Evolutionary conservation across 1,139 yeast genomes (phyloP).

Genomic region (Candida albicans): DNA sequence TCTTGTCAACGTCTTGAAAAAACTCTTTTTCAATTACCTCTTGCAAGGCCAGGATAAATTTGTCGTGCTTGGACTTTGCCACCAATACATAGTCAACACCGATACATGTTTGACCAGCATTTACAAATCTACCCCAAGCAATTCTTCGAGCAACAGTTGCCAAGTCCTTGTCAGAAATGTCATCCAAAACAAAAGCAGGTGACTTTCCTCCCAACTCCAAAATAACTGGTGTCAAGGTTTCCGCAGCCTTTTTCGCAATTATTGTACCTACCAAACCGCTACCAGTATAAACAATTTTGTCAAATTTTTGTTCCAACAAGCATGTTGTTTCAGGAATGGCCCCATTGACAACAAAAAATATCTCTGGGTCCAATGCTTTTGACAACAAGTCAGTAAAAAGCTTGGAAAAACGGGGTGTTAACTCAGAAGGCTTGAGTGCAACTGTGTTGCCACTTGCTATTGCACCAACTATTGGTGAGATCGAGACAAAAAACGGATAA

Average conservation of each 20-base stretch:
- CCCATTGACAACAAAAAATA: conserved; percentile 69
- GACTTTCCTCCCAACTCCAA: conserved; percentile 91
- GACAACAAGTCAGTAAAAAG: conserved; percentile 55
- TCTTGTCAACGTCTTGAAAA: conserved; percentile 33
- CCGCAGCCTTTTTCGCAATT: conserved; percentile 78
- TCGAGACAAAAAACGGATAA: conserved; percentile 68
- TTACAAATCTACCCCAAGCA: conserved; percentile 75
- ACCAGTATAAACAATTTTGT: conserved; percentile 86
- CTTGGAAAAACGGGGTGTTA: conserved; percentile 60
- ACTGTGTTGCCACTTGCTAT: conserved; percentile 89
- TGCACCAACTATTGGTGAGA: conserved; percentile 75
- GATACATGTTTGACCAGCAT: conserved; percentile 87
- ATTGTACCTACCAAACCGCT: conserved; percentile 71
- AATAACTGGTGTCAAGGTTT: conserved; percentile 73
- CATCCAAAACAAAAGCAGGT: conserved; percentile 68
- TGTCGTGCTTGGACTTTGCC: conserved; percentile 54
- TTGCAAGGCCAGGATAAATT: conserved; percentile 48
- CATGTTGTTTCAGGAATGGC: conserved; percentile 66
- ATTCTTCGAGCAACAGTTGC: conserved; percentile 60
- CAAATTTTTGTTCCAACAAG: conserved; percentile 65
- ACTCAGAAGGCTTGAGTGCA: conserved; percentile 76
- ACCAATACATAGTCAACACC: conserved; percentile 81
- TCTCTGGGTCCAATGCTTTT: conserved; percentile 52
- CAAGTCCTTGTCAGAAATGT: conserved; percentile 44
- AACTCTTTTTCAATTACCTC: conserved; percentile 36